Percentiles rank a stretch among this genome's conserved stretches.
phyloP scores from a whole-genome alignment of 768 basidiomycete species.

The Dentipellis sp. region DNA sequence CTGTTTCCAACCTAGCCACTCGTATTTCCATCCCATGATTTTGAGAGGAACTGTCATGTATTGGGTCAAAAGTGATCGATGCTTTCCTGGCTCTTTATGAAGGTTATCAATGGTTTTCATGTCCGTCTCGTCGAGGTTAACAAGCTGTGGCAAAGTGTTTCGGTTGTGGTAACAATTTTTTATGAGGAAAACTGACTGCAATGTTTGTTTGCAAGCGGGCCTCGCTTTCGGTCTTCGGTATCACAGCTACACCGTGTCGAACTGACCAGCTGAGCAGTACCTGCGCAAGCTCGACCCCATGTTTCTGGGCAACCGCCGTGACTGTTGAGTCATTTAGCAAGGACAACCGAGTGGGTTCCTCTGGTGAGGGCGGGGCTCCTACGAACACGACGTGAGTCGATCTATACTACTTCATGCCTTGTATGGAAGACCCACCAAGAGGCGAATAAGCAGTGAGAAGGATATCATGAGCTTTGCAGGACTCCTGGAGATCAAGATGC shows the following conservation, averaged over 20 bases:
- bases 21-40: slow-evolving; percentile 37
- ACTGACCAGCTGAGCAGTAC: slow-evolving; percentile 48
- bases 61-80: slow-evolving; percentile 24
- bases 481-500: slow-evolving; percentile 45
- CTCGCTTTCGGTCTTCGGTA: slow-evolving; percentile 41
- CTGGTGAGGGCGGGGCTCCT: background rate
- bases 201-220: slow-evolving; percentile 46
- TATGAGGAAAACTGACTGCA: slow-evolving; percentile 18
- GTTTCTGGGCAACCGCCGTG: slow-evolving; percentile 24
- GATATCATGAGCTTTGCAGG: slow-evolving; percentile 49
- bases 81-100: slow-evolving; percentile 32
- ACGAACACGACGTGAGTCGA: too few relatives aligned
- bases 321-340: slow-evolving; percentile 10
- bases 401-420: background rate
- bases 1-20: slow-evolving; percentile 31
- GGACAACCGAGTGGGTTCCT: too few relatives aligned
- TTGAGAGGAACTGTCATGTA: slow-evolving; percentile 18
- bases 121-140: slow-evolving; percentile 28
- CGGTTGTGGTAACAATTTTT: slow-evolving; percentile 5
- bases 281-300: slow-evolving; percentile 40
- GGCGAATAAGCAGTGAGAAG: slow-evolving; percentile 57
- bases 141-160: slow-evolving; percentile 20
- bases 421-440: slow-evolving; percentile 21
- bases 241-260: slow-evolving; percentile 41
- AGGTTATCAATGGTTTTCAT: slow-evolving; percentile 31